Conservation (phyloP, 164 flowering plant genomes). For the Sextonia rubra region DNA sequence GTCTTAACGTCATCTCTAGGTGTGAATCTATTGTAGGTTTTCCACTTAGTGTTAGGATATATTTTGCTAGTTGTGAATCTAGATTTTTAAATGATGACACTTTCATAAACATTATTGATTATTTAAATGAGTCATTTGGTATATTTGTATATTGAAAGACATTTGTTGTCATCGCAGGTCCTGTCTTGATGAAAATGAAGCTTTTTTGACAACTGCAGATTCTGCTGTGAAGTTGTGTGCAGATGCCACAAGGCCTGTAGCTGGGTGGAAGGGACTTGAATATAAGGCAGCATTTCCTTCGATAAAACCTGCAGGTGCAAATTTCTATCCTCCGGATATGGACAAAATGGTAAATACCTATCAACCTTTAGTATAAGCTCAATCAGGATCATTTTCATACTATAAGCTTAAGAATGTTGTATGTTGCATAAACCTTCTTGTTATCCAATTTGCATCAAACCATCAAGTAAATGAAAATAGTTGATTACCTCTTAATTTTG, state of each 20-base stretch:
- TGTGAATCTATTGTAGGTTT: too few relatives aligned
- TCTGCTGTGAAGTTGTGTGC: conserved; percentile 71
- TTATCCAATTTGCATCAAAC: too few relatives aligned
- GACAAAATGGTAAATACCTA: conserved; percentile 62
- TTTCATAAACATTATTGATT: too few relatives aligned
- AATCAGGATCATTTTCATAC: too few relatives aligned
- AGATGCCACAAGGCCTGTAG: conserved; percentile 52
- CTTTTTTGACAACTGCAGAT: conserved; percentile 93
- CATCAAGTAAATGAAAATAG: too few relatives aligned
- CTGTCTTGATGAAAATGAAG: conserved; percentile 77
- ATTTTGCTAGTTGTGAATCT: too few relatives aligned
- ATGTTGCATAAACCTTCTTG: too few relatives aligned
- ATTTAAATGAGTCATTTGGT: background rate
- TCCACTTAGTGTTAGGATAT: too few relatives aligned
- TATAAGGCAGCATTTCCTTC: conserved; percentile 82
- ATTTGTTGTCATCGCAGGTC: conserved; percentile 52
- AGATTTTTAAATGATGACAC: background rate
- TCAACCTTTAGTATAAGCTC: too few relatives aligned
- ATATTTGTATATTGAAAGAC: background rate
- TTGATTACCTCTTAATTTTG: too few relatives aligned
- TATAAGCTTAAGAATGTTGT: too few relatives aligned
- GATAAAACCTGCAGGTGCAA: conserved; percentile 81
- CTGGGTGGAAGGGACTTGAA: conserved; percentile 88
- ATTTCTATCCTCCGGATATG: conserved; percentile 94
- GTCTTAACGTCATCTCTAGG: too few relatives aligned